Base-by-base conservation (phyloP, 306 rosid genomes). In the Lathyrus aphaca region DNA sequence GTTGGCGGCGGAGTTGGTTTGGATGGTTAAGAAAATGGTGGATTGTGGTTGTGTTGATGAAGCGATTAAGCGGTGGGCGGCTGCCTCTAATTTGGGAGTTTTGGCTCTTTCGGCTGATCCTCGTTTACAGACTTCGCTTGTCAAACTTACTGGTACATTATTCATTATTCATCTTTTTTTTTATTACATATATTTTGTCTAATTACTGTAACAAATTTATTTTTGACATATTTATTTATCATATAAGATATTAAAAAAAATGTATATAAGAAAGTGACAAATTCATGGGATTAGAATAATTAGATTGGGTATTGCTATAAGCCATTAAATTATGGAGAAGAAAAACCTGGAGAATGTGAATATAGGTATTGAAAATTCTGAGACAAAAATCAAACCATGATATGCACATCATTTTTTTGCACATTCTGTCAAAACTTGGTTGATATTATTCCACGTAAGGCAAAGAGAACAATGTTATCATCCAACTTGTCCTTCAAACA, bases 11-110 rank as follows among this genome's bases (percentile, higher is more conserved):
- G 78, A 64, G 45, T 15, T 50, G 12, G 2, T 85, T 6, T 91
- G 97, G 97, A n/a, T 91, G 83, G 87, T 81, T 30, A 64, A 75
- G 82, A 91, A 85, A 73, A 50, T 89, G 87, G 82, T 62, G 40
- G 78, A 74, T n/a, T 89, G 93, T 66, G 96, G 89, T 0, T 82
- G 43, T 6, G 62, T 37, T 0, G 79, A 77, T 5, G 96, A 87
- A 54, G 85, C 86, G 9, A 65, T 85, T 39, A 1, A 56, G 43
- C 68, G 68, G 56, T 87, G 91, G 94, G 90, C 90, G 39, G 71
- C 76, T 5, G 91, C 96, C 1, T 30, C 69, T 13, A 72, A 79
- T 51, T 78, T 91, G 85, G 88, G 91, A 3, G 49, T 68, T 74
- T 84, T 89, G 6, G 76, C 87, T 39, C 64, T 91, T 17, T 39